Percentiles rank a stretch among this genome's conserved stretches.
These are phyloP conservation scores for Phanerodontia chrysosporium DNA, from an alignment of 768 basidiomycete genomes.

Conservation along the genomic window DNA sequence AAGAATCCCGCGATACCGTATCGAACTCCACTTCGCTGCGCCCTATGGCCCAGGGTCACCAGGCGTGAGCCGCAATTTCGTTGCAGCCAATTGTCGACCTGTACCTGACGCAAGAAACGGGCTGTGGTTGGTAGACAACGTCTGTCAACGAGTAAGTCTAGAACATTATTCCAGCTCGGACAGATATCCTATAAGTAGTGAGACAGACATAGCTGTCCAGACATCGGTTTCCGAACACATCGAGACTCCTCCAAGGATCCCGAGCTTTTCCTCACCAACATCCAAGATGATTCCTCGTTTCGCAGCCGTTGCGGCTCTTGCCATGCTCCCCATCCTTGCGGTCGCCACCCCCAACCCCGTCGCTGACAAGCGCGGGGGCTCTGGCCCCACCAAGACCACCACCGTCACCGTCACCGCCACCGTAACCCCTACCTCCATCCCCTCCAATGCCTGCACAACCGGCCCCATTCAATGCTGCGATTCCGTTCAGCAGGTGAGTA, in stretches of 20 bases:
- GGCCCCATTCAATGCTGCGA: conserved; percentile 13
- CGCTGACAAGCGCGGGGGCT: background rate
- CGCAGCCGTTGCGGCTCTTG: conserved; percentile 1
- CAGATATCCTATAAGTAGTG: background rate
- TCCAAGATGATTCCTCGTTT: conserved; percentile 16
- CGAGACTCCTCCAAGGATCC: background rate
- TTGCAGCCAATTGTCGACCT: background rate
- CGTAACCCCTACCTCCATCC: conserved; percentile 1
- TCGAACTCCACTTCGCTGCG: background rate
- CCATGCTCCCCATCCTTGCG: conserved; percentile 8
- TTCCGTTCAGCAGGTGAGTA: conserved; percentile 3
- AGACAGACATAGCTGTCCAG: background rate
- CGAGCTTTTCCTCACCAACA: background rate
- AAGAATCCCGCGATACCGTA: background rate
- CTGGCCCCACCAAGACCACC: background rate
- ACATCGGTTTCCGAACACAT: background rate
- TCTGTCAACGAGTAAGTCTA: background rate
- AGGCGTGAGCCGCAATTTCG: background rate
- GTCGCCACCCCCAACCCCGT: conserved; percentile 8
- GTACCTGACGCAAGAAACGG: background rate
- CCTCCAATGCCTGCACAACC: conserved; percentile 3
- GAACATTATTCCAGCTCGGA: background rate
- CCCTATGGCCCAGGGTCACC: background rate
- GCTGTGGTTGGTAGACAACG: background rate
- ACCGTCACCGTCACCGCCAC: background rate